Percentiles rank a stretch among this genome's conserved stretches.
Conservation (phyloP, 2,329 filamentous ascomycete genomes). For the Paracorniculantispora psalliotae region DNA sequence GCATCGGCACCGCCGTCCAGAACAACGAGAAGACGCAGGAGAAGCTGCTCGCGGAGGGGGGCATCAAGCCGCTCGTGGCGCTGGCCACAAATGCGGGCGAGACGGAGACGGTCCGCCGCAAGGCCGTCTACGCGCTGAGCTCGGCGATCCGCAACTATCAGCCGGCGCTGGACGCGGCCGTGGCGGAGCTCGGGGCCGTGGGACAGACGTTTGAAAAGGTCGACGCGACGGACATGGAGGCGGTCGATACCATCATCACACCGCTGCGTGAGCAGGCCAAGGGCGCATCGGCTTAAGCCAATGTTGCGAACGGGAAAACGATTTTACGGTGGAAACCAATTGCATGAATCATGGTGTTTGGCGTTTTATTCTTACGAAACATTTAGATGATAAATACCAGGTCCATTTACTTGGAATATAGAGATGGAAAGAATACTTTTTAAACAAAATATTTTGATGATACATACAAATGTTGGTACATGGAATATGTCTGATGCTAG, state of each 20-base stretch:
- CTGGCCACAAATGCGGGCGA: constrained; percentile 58
- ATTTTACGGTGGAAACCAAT: constrained; percentile 6
- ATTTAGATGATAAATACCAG: neutral
- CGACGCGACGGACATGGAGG: constrained; percentile 85
- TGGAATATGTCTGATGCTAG: constrained; percentile 16
- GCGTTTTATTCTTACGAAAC: constrained; percentile 8
- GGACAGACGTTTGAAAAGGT: constrained; percentile 39
- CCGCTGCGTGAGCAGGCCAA: constrained; percentile 54
- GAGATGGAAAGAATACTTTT: neutral
- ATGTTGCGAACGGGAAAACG: constrained; percentile 8
- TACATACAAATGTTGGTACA: constrained; percentile 15
- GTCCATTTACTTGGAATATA: neutral
- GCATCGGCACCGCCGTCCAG: constrained; percentile 88
- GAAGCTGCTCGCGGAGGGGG: constrained; percentile 57
- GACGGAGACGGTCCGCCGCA: constrained; percentile 65
- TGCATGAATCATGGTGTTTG: constrained; percentile 35
- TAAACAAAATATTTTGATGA: constrained; percentile 2
- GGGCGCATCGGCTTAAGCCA: constrained; percentile 20
- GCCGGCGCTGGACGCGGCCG: constrained; percentile 67
- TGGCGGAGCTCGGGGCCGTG: constrained; percentile 53
- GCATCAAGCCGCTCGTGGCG: constrained; percentile 63
- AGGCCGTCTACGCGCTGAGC: constrained; percentile 85
- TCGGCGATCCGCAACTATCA: constrained; percentile 86
- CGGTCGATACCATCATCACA: constrained; percentile 69
- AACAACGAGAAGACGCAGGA: constrained; percentile 89